A percentile compares a stretch with the other conserved stretches of the same genome.
Conservation (phyloP, 1,139 yeast species). For the Eremothecium sinecaudum region DNA sequence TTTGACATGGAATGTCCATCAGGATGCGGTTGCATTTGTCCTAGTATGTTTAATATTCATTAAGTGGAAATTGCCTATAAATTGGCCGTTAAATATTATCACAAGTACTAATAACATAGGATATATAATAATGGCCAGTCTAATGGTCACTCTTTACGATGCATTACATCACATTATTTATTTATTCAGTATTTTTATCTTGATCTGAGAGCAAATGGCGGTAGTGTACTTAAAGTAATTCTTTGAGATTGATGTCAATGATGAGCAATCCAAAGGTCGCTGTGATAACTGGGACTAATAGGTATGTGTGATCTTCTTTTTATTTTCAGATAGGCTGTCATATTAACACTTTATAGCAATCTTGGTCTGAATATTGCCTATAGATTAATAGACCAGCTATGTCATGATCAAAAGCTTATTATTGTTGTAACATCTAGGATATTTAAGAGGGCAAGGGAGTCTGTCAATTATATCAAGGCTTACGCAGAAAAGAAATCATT, state of each 20-base stretch:
- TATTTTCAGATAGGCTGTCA: not conserved
- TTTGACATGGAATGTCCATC: constrained; percentile 61
- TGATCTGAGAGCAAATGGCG: too few species aligned
- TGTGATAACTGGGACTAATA: constrained; percentile 54
- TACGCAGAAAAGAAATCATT: constrained; percentile 40
- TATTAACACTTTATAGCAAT: constrained; percentile 35
- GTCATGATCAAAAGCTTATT: constrained; percentile 49
- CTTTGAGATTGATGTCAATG: too few species aligned
- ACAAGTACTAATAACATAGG: too few species aligned
- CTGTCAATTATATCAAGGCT: constrained; percentile 51
- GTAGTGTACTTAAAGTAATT: too few species aligned
- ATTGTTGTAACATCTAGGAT: constrained; percentile 84
- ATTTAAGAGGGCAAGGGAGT: constrained; percentile 69
- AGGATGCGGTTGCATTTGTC: constrained; percentile 83
- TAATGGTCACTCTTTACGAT: too few species aligned
- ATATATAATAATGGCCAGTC: too few species aligned
- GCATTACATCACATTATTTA: too few species aligned
- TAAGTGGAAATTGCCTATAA: too few species aligned
- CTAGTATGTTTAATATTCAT: constrained; percentile 25
- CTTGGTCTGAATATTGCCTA: constrained; percentile 80
- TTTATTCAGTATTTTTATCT: too few species aligned
- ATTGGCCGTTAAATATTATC: too few species aligned
- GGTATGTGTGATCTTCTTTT: constrained; percentile 27
- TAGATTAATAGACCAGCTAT: constrained; percentile 55
- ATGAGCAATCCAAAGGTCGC: constrained; percentile 43